Evolutionary conservation across 139 green algal genomes (phyloP).

Genomic region (Prasinococcaceae sp.): DNA sequence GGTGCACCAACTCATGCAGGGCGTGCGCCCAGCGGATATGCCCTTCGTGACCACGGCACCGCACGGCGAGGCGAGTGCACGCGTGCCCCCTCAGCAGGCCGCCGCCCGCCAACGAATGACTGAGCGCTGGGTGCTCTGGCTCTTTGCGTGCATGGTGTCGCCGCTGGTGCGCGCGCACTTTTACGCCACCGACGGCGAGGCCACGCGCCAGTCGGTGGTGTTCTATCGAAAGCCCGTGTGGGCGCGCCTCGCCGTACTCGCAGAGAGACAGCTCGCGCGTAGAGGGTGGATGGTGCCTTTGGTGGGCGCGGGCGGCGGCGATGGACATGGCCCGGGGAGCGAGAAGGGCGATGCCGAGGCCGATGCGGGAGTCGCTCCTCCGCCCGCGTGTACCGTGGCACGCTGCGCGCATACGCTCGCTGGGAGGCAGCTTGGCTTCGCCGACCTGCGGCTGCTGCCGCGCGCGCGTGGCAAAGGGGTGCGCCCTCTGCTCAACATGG

Average conservation of each 20-base stretch:
- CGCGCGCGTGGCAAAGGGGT: conserved; percentile 52
- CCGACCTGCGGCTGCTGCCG: conserved; percentile 57
- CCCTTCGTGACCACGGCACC: neutral
- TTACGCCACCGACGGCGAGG: conserved; percentile 76
- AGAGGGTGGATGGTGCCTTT: no score
- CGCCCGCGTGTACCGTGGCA: no score
- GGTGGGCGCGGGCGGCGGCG: no score
- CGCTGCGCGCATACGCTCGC: no score
- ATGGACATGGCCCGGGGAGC: no score
- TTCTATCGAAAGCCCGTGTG: conserved; percentile 78
- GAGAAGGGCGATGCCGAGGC: no score
- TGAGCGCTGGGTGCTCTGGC: conserved; percentile 51
- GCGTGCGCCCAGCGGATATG: conserved; percentile 17
- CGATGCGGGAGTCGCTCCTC: no score
- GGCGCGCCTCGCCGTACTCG: conserved; percentile 29
- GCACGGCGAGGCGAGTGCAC: neutral
- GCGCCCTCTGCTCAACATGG: conserved; percentile 63
- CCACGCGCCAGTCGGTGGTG: conserved; percentile 53
- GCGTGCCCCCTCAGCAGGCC: neutral
- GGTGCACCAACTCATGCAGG: conserved; percentile 37
- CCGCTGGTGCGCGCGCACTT: conserved; percentile 73
- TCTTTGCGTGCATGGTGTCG: conserved; percentile 47
- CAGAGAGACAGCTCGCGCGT: conserved; percentile 22
- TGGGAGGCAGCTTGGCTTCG: conserved; percentile 46
- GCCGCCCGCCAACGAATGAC: conserved; percentile 21